These are phyloP conservation scores for Phytophthora parvispora DNA, from an alignment of 352 stramenopile genomes.

Conservation along the genomic window DNA sequence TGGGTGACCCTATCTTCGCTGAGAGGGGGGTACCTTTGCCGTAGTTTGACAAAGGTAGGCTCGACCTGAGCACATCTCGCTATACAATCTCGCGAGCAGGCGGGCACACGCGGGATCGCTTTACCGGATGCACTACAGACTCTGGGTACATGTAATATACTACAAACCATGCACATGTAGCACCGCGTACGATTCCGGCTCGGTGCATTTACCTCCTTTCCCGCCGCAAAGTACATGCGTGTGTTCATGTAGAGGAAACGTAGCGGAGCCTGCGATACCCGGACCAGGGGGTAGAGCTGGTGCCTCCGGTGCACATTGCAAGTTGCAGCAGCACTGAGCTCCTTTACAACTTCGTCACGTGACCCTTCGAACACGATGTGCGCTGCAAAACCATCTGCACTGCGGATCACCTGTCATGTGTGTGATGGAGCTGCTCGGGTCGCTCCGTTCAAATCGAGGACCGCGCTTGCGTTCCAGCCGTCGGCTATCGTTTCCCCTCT, in stretches of 20 bases:
- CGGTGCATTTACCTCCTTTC: constrained; percentile 8
- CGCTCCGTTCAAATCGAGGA: constrained; percentile 23
- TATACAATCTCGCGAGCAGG: not conserved
- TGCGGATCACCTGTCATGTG: constrained; percentile 21
- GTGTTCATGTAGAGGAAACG: too few relatives aligned
- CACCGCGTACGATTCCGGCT: not conserved
- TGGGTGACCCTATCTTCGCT: too few relatives aligned
- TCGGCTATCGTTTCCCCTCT: not conserved
- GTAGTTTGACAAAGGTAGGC: too few relatives aligned
- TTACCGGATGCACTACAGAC: not conserved
- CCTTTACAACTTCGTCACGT: constrained; percentile 25
- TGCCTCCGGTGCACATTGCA: too few relatives aligned
- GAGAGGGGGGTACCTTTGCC: too few relatives aligned
- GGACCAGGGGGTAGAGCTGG: too few relatives aligned
- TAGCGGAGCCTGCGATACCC: too few relatives aligned
- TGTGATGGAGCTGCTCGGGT: not conserved
- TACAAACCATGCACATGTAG: too few relatives aligned
- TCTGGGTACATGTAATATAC: too few relatives aligned
- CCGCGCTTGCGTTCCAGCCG: constrained; percentile 20
- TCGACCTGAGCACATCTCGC: constrained; percentile 1
- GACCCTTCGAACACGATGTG: constrained; percentile 9
- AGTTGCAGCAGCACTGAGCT: too few relatives aligned
- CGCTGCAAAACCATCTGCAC: constrained; percentile 16
- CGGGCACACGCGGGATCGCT: constrained; percentile 1
- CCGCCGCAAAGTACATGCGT: not conserved